Conservation (phyloP, 441 rosid species). For the Populus hybrid region DNA sequence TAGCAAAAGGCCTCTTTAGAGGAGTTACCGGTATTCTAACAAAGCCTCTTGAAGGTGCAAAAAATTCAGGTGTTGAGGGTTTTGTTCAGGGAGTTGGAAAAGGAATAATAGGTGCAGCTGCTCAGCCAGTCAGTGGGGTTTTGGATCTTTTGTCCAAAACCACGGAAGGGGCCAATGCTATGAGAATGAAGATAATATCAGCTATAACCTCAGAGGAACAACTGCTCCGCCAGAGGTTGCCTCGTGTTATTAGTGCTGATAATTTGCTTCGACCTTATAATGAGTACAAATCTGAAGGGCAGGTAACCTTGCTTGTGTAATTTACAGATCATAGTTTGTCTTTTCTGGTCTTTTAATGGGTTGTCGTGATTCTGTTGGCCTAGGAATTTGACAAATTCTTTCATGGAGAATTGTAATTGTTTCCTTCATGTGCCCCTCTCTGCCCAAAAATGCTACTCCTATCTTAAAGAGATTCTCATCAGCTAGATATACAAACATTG, state of each 20-base stretch:
- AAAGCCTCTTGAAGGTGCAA: slow-evolving; percentile 99
- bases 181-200: slow-evolving; percentile 96
- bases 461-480: slow-evolving; percentile 3
- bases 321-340: background rate
- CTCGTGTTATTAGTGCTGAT: slow-evolving; percentile 90
- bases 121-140: slow-evolving; percentile 99
- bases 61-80: slow-evolving; percentile 55
- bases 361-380: background rate
- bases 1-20: slow-evolving; percentile 97
- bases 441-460: background rate
- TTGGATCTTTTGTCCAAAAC: slow-evolving; percentile 97
- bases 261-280: slow-evolving; percentile 89
- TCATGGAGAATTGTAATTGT: background rate
- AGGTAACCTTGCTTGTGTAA: slow-evolving; percentile 42
- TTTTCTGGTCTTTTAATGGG: background rate
- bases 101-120: slow-evolving; percentile 98
- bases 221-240: slow-evolving; percentile 89
- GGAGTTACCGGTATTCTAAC: slow-evolving; percentile 99
- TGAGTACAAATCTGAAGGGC: slow-evolving; percentile 89
- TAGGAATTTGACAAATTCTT: background rate
- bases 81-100: slow-evolving; percentile 99
- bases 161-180: slow-evolving; percentile 99
- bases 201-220: slow-evolving; percentile 99
- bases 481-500: background rate
- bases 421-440: background rate